These are phyloP conservation scores for Ormosia emarginata DNA, from an alignment of 306 rosid species.

Conservation along the genomic window DNA sequence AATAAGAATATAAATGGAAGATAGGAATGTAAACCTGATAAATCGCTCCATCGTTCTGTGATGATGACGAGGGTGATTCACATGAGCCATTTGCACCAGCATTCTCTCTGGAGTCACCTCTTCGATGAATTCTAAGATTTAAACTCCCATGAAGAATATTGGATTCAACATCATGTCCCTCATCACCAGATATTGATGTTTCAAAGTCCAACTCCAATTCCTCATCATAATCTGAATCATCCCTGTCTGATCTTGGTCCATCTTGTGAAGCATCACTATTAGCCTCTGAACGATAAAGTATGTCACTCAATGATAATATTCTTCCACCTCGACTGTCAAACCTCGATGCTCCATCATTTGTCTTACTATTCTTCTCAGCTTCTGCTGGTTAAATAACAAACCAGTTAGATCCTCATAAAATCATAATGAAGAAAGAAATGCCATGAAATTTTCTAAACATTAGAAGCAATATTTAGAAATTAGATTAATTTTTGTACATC, in stretches of 20 bases:
- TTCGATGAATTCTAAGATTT: slow-evolving; percentile 79
- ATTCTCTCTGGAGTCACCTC: slow-evolving; percentile 67
- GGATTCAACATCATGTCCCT: slow-evolving; percentile 70
- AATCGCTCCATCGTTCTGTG: slow-evolving; percentile 48
- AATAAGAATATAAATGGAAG: neutral
- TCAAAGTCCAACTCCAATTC: slow-evolving; percentile 90
- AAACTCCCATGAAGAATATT: slow-evolving; percentile 81
- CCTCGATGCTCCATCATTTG: slow-evolving; percentile 56
- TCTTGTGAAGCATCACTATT: slow-evolving; percentile 87
- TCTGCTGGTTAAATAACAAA: slow-evolving; percentile 56
- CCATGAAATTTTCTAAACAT: neutral
- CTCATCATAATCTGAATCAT: slow-evolving; percentile 92
- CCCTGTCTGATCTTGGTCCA: slow-evolving; percentile 86
- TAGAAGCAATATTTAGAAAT: neutral
- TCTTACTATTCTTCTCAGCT: slow-evolving; percentile 60
- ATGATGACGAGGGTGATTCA: slow-evolving; percentile 80
- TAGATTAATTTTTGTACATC: neutral
- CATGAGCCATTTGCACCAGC: slow-evolving; percentile 57
- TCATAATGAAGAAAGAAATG: slow-evolving; percentile 8
- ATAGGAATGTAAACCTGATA: slow-evolving; percentile 57
- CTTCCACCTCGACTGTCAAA: slow-evolving; percentile 66
- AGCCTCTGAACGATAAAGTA: slow-evolving; percentile 75
- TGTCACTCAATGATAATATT: slow-evolving; percentile 73
- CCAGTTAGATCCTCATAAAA: slow-evolving; percentile 23
- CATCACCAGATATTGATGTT: slow-evolving; percentile 85